Percentiles rank a stretch among this genome's conserved stretches.
phyloP scores from a whole-genome alignment of 805 yeast genomes.

The Suhomyces sp. region DNA sequence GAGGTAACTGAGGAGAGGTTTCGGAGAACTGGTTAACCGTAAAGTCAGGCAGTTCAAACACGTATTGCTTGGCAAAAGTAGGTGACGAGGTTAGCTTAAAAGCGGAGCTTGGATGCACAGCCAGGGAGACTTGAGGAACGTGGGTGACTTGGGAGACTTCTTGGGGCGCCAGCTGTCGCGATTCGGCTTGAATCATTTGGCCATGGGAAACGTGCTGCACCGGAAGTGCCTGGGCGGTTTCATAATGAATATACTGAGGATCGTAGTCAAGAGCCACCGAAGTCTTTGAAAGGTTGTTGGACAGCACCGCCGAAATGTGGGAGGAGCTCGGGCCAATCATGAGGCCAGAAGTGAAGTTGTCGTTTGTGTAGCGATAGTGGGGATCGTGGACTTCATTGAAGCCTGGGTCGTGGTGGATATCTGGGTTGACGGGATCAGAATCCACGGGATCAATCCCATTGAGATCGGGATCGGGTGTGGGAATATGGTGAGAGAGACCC shows the following conservation, averaged over 20 bases:
- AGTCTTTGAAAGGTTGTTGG: constrained; percentile 5
- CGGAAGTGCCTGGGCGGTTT: constrained; percentile 1
- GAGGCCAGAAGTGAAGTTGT: background rate
- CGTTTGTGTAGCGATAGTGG: background rate
- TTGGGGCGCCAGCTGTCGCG: background rate
- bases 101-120: no score
- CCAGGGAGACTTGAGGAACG: no score
- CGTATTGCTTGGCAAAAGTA: background rate
- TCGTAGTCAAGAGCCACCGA: constrained; percentile 1
- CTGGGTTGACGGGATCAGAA: background rate
- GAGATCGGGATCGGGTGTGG: background rate
- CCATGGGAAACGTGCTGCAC: background rate
- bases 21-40: constrained; percentile 15
- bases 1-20: constrained; percentile 39
- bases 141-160: no score
- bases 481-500: background rate
- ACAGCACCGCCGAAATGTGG: constrained; percentile 1
- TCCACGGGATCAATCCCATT: constrained; percentile 7
- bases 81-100: background rate
- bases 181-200: background rate
- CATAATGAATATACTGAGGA: constrained; percentile 3
- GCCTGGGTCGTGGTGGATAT: constrained; percentile 5
- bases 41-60: background rate
- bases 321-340: background rate
- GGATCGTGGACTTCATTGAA: constrained; percentile 5